These are phyloP conservation scores for Petunia hybrid DNA, from an alignment of 305 asterid species.

Conservation along the genomic window DNA sequence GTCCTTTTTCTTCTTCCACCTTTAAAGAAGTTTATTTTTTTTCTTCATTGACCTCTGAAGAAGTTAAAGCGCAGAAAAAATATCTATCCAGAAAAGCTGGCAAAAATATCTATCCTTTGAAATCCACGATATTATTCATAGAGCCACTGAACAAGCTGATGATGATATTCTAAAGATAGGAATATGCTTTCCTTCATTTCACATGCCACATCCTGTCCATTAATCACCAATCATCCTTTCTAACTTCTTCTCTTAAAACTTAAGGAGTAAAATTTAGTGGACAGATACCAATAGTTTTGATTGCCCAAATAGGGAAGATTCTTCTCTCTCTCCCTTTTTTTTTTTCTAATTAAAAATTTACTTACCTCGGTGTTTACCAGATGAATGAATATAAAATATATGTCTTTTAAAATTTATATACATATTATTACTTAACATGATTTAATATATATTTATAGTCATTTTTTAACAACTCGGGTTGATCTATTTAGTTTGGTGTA, in stretches of 20 bases:
- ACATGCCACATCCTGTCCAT: neutral
- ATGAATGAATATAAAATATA: too few species aligned
- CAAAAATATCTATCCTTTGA: neutral
- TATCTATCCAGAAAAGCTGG: neutral
- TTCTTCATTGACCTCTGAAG: neutral
- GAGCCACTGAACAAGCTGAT: neutral
- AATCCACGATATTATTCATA: conserved; percentile 11
- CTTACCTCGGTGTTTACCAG: too few species aligned
- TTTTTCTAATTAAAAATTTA: too few species aligned
- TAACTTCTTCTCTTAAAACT: neutral
- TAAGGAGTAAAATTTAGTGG: neutral
- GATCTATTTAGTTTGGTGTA: too few species aligned
- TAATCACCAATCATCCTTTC: neutral
- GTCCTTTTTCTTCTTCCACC: too few species aligned
- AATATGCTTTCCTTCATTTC: neutral
- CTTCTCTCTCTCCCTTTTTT: too few species aligned
- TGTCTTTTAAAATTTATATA: too few species aligned
- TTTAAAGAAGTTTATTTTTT: neutral
- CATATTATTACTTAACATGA: too few species aligned
- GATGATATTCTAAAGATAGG: neutral
- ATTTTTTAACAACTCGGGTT: too few species aligned
- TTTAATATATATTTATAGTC: too few species aligned
- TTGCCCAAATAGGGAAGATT: neutral
- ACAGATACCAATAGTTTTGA: neutral
- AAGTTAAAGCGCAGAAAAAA: neutral